These are phyloP conservation scores for Chaetomium tenue DNA, from an alignment of 495 filamentous ascomycete genomes.

Conservation along the genomic window DNA sequence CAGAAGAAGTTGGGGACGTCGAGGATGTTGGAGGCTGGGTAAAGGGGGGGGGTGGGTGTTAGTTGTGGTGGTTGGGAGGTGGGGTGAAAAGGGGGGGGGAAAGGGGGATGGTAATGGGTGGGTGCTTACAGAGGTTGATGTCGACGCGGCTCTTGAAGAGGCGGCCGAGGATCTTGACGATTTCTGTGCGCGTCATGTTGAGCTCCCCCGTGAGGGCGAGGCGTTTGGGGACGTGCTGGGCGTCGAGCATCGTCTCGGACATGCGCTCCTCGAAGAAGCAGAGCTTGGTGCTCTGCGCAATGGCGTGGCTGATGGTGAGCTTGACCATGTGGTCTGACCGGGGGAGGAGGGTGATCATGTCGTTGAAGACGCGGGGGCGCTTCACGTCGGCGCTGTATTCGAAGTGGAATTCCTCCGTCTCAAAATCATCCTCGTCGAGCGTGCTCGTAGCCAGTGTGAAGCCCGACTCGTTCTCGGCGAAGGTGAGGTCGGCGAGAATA, in stretches of 20 bases:
- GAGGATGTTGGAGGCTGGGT: slow-evolving; percentile 85
- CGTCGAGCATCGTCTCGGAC: slow-evolving; percentile 88
- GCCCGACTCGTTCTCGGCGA: slow-evolving; percentile 64
- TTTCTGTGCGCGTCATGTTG: slow-evolving; percentile 88
- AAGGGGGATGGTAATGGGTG: slow-evolving; percentile 16
- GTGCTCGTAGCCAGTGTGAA: slow-evolving; percentile 66
- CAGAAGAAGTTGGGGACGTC: slow-evolving; percentile 99
- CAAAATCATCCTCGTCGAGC: slow-evolving; percentile 80
- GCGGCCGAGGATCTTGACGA: slow-evolving; percentile 84
- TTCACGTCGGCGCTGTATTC: slow-evolving; percentile 85
- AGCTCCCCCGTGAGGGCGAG: slow-evolving; percentile 86
- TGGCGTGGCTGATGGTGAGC: slow-evolving; percentile 92
- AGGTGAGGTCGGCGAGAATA: slow-evolving; percentile 91
- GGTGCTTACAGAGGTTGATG: slow-evolving; percentile 85
- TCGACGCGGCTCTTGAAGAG: slow-evolving; percentile 94
- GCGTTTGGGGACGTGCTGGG: slow-evolving; percentile 84
- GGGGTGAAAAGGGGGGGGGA: neutral
- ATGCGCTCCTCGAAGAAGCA: slow-evolving; percentile 97
- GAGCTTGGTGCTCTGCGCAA: slow-evolving; percentile 95
- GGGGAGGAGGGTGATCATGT: slow-evolving; percentile 95
- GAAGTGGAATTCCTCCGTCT: slow-evolving; percentile 98
- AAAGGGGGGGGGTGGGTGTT: neutral
- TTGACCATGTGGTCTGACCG: slow-evolving; percentile 97
- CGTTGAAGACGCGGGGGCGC: slow-evolving; percentile 89
- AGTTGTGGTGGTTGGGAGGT: neutral